Evolutionary conservation across 2,329 filamentous ascomycete genomes (phyloP).

Genomic region (Albophoma yamanashiensis): DNA sequence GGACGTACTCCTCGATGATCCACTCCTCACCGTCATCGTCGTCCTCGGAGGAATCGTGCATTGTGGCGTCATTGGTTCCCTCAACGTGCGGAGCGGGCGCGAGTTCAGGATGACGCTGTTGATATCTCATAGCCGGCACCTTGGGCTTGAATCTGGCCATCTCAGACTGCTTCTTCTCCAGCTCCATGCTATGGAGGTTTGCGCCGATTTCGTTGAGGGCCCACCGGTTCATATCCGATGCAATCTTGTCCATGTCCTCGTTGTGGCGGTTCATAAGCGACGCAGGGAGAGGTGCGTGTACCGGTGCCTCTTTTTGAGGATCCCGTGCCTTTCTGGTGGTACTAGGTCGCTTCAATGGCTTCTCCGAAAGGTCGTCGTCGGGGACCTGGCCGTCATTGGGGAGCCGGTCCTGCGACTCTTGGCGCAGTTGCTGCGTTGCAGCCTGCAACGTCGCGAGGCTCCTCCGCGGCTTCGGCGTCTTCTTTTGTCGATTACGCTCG

Average conservation of each 20-base stretch:
- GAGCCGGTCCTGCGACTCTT: neutral
- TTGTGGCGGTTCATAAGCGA: conserved; percentile 22
- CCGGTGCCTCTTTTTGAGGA: conserved; percentile 9
- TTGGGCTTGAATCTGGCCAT: conserved; percentile 43
- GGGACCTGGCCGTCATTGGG: neutral
- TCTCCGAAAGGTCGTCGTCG: conserved; percentile 9
- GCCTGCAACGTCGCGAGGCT: conserved; percentile 9
- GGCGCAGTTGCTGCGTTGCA: neutral
- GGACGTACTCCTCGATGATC: conserved; percentile 54
- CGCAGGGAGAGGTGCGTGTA: conserved; percentile 18
- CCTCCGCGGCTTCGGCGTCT: conserved; percentile 8
- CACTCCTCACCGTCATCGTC: conserved; percentile 45
- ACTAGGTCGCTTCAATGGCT: conserved; percentile 22
- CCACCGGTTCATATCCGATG: conserved; percentile 47
- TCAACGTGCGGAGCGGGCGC: neutral
- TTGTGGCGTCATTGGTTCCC: conserved; percentile 16
- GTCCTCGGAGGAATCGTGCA: conserved; percentile 31
- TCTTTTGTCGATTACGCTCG: conserved; percentile 36
- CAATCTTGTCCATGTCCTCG: conserved; percentile 37
- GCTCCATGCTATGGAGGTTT: conserved; percentile 36
- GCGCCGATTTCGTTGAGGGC: conserved; percentile 47
- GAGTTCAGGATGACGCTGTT: conserved; percentile 41
- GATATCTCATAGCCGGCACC: conserved; percentile 41
- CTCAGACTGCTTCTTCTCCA: conserved; percentile 22
- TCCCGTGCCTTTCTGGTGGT: conserved; percentile 14